These are phyloP conservation scores for Mycothermus thermophilus DNA, from an alignment of 495 filamentous ascomycete species.

Conservation along the genomic window DNA sequence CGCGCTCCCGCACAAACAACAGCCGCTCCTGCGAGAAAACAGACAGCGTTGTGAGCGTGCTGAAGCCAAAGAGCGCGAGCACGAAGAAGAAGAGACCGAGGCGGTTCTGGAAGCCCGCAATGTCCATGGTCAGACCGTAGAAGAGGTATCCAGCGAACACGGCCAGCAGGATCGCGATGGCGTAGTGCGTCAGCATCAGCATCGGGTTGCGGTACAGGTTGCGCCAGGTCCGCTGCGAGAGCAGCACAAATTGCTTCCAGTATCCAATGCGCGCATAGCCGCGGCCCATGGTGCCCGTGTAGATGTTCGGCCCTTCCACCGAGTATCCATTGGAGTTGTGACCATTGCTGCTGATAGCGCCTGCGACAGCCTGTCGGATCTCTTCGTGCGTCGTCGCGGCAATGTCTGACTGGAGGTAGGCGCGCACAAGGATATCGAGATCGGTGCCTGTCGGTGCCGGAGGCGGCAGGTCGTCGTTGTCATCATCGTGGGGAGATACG, in stretches of 20 bases:
- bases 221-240: conserved; percentile 85
- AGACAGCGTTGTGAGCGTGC: conserved; percentile 80
- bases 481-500: conserved; percentile 47
- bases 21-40: conserved; percentile 90
- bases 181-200: conserved; percentile 98
- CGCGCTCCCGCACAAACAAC: conserved; percentile 83
- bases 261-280: conserved; percentile 73
- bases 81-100: conserved; percentile 98
- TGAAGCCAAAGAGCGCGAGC: conserved; percentile 90
- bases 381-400: conserved; percentile 66
- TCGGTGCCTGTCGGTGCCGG: conserved; percentile 54
- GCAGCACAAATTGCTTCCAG: conserved; percentile 68
- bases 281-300: conserved; percentile 45
- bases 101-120: conserved; percentile 94
- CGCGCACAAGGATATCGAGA: conserved; percentile 64
- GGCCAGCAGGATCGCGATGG: conserved; percentile 90
- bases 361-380: conserved; percentile 50
- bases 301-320: conserved; percentile 29
- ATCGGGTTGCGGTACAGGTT: conserved; percentile 97
- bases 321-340: conserved; percentile 43
- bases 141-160: conserved; percentile 92
- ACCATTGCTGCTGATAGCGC: conserved; percentile 53
- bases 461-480: conserved; percentile 66
- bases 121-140: conserved; percentile 90
- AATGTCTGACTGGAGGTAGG: conserved; percentile 67